A percentile compares a stretch with the other conserved stretches of the same genome.
Evolutionary conservation across 2,329 filamentous ascomycete species (phyloP).

Genomic region (Penicillium sp.): DNA sequence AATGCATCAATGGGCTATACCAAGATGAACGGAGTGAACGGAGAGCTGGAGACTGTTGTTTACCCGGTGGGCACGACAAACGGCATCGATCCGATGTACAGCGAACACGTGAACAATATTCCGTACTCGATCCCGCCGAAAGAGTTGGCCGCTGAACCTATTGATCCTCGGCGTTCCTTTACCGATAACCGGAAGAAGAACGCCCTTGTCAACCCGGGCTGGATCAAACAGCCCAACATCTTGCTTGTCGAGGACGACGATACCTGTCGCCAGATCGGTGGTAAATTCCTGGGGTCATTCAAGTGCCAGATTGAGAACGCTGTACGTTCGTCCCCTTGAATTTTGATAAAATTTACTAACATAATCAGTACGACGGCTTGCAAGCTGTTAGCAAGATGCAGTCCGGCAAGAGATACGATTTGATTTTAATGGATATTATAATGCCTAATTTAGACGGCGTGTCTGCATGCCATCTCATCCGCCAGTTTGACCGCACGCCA

Average conservation of each 20-base stretch:
- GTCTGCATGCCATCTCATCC: constrained; percentile 87
- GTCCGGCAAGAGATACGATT: constrained; percentile 59
- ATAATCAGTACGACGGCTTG: constrained; percentile 74
- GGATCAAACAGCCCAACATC: constrained; percentile 69
- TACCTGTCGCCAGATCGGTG: constrained; percentile 63
- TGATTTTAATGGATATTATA: constrained; percentile 89
- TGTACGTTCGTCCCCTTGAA: constrained; percentile 40
- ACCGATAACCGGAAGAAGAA: constrained; percentile 59
- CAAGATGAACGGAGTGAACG: constrained; percentile 50
- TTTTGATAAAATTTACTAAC: constrained; percentile 6
- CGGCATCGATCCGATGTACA: constrained; percentile 91
- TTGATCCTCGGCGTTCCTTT: constrained; percentile 43
- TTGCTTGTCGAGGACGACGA: constrained; percentile 82
- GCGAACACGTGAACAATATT: constrained; percentile 91
- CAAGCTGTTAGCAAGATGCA: constrained; percentile 88
- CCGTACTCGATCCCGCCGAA: constrained; percentile 76
- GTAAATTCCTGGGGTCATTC: constrained; percentile 64
- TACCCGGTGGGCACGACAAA: constrained; percentile 89
- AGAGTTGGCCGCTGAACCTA: constrained; percentile 43
- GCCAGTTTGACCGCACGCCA: constrained; percentile 76
- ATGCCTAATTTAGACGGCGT: constrained; percentile 97
- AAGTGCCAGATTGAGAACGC: constrained; percentile 61
- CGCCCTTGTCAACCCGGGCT: constrained; percentile 59
- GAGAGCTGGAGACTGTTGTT: constrained; percentile 67
- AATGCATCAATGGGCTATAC: constrained; percentile 49